Evolutionary conservation across 1,139 yeast genomes (phyloP).

Genomic region (Waltiozyma sp.): DNA sequence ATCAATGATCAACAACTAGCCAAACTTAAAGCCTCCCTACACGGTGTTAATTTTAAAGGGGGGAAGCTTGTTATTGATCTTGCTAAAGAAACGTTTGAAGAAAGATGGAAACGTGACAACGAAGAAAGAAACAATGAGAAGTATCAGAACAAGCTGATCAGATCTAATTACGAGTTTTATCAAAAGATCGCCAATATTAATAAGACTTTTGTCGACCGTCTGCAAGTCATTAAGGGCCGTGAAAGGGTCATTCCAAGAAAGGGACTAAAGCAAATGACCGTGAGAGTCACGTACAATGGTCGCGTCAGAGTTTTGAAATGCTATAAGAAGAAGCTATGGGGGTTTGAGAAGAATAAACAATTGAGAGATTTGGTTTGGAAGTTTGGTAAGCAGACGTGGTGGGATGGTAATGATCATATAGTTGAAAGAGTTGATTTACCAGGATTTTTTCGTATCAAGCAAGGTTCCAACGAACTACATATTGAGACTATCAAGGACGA

Average conservation of each 20-base stretch:
- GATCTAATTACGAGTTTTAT: slow-evolving; percentile 27
- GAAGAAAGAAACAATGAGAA: slow-evolving; percentile 19
- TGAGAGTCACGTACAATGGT: slow-evolving; percentile 56
- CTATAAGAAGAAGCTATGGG: slow-evolving; percentile 81
- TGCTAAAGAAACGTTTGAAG: slow-evolving; percentile 35
- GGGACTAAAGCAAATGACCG: slow-evolving; percentile 43
- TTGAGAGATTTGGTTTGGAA: slow-evolving; percentile 50
- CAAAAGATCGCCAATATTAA: slow-evolving; percentile 29
- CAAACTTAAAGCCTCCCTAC: slow-evolving; percentile 43
- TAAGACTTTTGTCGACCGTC: slow-evolving; percentile 31
- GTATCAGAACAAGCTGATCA: slow-evolving; percentile 21
- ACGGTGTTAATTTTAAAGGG: slow-evolving; percentile 72
- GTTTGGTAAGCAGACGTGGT: slow-evolving; percentile 65
- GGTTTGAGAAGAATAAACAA: slow-evolving; percentile 58
- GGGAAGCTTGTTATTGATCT: slow-evolving; percentile 43
- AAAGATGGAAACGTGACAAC: slow-evolving; percentile 33
- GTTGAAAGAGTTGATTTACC: slow-evolving; percentile 37
- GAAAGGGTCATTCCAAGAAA: slow-evolving; percentile 44
- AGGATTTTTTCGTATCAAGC: slow-evolving; percentile 11
- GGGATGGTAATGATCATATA: slow-evolving; percentile 71
- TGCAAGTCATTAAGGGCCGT: slow-evolving; percentile 53
- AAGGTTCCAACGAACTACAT: slow-evolving; percentile 10
- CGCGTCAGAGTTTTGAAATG: slow-evolving; percentile 46
- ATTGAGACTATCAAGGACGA: slow-evolving; percentile 16
- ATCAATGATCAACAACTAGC: slow-evolving; percentile 34